These are phyloP conservation scores for Hypoxylon fuscum DNA, from an alignment of 495 filamentous ascomycete genomes.

Conservation along the genomic window DNA sequence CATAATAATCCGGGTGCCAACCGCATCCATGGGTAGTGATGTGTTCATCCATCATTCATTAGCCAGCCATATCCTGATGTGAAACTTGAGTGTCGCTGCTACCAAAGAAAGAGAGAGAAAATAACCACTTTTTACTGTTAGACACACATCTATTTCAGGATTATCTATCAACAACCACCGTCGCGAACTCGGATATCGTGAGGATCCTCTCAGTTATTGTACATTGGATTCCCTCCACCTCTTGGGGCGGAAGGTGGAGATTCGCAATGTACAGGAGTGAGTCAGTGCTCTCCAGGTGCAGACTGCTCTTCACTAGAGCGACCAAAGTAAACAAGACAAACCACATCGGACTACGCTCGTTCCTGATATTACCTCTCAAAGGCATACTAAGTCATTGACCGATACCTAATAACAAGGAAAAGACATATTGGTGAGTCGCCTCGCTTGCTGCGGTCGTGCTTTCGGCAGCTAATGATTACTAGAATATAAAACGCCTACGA, in stretches of 20 bases:
- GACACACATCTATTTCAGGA: background rate
- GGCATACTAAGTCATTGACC: conserved; percentile 27
- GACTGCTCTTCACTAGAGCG: conserved; percentile 13
- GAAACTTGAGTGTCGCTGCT: background rate
- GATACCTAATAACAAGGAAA: background rate
- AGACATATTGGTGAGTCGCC: background rate
- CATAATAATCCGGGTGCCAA: conserved; percentile 5
- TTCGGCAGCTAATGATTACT: background rate
- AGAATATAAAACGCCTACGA: background rate
- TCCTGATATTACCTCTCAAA: conserved; percentile 16
- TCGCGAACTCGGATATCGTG: background rate
- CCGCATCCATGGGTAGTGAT: background rate
- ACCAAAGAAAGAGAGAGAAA: background rate
- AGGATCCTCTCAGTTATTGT: background rate
- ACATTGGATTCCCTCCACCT: background rate
- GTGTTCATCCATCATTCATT: conserved; percentile 3
- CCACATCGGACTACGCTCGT: conserved; percentile 1
- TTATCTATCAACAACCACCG: too few species aligned
- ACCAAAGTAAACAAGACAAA: conserved; percentile 9
- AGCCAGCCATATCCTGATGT: background rate
- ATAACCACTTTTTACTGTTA: background rate
- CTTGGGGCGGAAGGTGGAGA: background rate
- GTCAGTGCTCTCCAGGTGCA: conserved; percentile 8
- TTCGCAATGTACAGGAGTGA: conserved; percentile 25
- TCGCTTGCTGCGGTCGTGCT: background rate